A percentile compares a stretch with the other conserved stretches of the same genome.
phyloP scores from a whole-genome alignment of 305 asterid species.

The Striga hermonthica region DNA sequence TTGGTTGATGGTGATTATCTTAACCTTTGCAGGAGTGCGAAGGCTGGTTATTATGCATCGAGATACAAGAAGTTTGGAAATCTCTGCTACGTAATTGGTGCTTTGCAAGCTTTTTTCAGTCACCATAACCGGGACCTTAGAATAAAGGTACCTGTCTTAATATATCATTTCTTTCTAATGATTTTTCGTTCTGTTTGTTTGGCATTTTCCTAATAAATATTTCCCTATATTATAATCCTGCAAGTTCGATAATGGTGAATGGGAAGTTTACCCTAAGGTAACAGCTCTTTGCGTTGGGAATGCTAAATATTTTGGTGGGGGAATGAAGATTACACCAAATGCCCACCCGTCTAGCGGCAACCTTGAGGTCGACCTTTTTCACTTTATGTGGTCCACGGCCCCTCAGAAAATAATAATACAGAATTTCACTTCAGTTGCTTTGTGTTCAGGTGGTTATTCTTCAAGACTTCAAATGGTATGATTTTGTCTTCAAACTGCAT shows the following conservation, averaged over 20 bases:
- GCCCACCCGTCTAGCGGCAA: slow-evolving; percentile 58
- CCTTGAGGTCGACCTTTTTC: slow-evolving; percentile 49
- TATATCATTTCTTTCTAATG: background rate
- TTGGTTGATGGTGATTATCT: slow-evolving; percentile 11
- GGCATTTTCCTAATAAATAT: slow-evolving; percentile 20
- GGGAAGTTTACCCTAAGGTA: slow-evolving; percentile 76
- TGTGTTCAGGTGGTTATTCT: slow-evolving; percentile 67
- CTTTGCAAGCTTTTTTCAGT: slow-evolving; percentile 75
- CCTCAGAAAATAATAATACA: background rate
- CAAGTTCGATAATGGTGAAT: slow-evolving; percentile 75
- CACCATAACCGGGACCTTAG: slow-evolving; percentile 73
- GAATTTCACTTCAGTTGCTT: slow-evolving; percentile 26
- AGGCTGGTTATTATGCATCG: slow-evolving; percentile 87
- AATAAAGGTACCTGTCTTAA: slow-evolving; percentile 55
- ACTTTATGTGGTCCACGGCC: no score
- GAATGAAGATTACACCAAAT: slow-evolving; percentile 84
- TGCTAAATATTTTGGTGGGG: slow-evolving; percentile 87
- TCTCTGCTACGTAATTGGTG: slow-evolving; percentile 81
- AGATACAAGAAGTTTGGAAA: slow-evolving; percentile 85
- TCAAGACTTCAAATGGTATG: slow-evolving; percentile 85
- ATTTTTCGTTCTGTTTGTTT: slow-evolving; percentile 20
- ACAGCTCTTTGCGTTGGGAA: slow-evolving; percentile 90
- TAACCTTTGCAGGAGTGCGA: slow-evolving; percentile 67
- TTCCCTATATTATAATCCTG: slow-evolving; percentile 27
- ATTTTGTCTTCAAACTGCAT: slow-evolving; percentile 70